phyloP scores from a whole-genome alignment of 192 early-diverging fungal genomes.

The Umbelopsis ramanniana region DNA sequence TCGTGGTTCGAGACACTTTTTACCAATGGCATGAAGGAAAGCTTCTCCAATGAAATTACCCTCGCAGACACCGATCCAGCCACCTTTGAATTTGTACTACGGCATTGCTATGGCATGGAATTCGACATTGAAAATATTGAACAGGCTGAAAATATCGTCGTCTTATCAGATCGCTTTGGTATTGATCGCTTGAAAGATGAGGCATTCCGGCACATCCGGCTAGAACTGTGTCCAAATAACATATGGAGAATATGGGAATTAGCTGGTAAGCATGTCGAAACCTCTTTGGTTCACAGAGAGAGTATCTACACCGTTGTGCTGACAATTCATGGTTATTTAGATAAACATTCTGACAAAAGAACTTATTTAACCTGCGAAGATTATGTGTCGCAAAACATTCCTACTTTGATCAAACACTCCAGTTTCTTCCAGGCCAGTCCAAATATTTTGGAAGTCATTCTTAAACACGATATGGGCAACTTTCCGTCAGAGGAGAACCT shows the following conservation, averaged over 20 bases:
- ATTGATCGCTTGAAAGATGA: constrained; percentile 31
- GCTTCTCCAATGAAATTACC: constrained; percentile 45
- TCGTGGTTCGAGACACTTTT: constrained; percentile 60
- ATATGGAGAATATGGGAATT: constrained; percentile 44
- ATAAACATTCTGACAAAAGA: constrained; percentile 35
- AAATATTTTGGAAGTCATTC: constrained; percentile 27
- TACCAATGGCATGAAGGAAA: constrained; percentile 64
- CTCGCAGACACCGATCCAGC: constrained; percentile 49
- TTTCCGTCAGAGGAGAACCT: constrained; percentile 32
- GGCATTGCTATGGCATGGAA: constrained; percentile 30
- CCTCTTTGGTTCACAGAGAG: neutral
- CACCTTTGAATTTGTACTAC: constrained; percentile 26
- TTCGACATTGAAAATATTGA: constrained; percentile 14
- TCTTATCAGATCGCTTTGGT: constrained; percentile 39
- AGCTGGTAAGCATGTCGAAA: constrained; percentile 32
- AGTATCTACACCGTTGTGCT: neutral
- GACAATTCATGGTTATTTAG: neutral
- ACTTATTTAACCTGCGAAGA: constrained; percentile 32
- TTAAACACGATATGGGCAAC: constrained; percentile 39
- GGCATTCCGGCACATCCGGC: constrained; percentile 32
- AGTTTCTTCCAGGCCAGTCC: constrained; percentile 35
- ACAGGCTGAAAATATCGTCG: constrained; percentile 34
- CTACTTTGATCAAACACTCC: constrained; percentile 23
- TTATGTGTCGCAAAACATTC: constrained; percentile 31
- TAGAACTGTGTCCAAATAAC: constrained; percentile 30